These are phyloP conservation scores for Entomortierella chlamydospora DNA, from an alignment of 192 early-diverging fungal genomes.

Conservation along the genomic window DNA sequence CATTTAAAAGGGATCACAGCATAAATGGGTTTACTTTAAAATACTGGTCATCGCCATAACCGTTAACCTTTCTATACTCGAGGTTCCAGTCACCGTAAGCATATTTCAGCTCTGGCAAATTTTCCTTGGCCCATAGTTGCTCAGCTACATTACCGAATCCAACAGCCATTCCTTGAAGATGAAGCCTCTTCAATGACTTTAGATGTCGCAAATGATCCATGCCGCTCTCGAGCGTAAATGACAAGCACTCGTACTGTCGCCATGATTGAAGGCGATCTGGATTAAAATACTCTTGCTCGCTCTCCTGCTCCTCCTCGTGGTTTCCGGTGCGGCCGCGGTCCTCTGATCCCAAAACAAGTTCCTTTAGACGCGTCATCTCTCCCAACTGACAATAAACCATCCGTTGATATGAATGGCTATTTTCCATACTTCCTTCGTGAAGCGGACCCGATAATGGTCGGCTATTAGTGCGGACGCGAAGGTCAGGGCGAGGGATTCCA, in stretches of 20 bases:
- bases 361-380: not conserved
- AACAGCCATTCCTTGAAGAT: not conserved
- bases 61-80: too few relatives aligned
- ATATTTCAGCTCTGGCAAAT: not conserved
- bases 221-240: conserved; percentile 1
- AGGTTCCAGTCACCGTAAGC: not conserved
- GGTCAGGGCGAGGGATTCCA: not conserved
- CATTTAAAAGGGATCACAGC: too few relatives aligned
- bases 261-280: not conserved
- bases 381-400: not conserved
- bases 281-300: not conserved
- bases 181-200: not conserved
- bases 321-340: not conserved
- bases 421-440: not conserved
- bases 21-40: too few relatives aligned
- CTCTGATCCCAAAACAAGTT: not conserved
- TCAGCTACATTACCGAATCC: not conserved
- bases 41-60: too few relatives aligned
- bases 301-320: not conserved
- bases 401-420: not conserved
- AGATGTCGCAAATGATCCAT: not conserved
- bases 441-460: not conserved
- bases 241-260: conserved; percentile 4
- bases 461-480: not conserved
- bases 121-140: not conserved